Evolutionary conservation across 139 green algal species (phyloP).

Genomic region (Klebsormidium nitens): DNA sequence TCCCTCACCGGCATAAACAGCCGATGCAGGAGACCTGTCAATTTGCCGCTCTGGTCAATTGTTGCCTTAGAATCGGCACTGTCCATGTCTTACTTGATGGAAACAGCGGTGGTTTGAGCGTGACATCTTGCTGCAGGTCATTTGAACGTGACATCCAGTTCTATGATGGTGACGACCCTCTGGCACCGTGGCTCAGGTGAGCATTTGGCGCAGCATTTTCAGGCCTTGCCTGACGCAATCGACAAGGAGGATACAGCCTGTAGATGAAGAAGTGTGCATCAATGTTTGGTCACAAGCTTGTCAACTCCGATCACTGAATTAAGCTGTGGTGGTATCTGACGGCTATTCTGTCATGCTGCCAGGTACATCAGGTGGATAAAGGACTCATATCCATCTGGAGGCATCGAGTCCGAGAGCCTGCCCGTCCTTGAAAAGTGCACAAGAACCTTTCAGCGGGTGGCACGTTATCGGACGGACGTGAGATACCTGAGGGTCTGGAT

Average conservation of each 20-base stretch:
- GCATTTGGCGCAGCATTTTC: slow-evolving; percentile 7
- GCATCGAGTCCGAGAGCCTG: slow-evolving; percentile 67
- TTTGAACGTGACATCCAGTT: slow-evolving; percentile 50
- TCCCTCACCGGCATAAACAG: background rate
- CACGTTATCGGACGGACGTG: slow-evolving; percentile 68
- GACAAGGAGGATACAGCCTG: background rate
- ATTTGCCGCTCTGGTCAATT: background rate
- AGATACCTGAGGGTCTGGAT: slow-evolving; percentile 90
- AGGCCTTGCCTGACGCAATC: background rate
- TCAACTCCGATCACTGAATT: background rate
- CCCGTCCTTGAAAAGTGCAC: slow-evolving; percentile 81
- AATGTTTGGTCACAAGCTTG: background rate
- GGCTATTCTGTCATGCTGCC: slow-evolving; percentile 12
- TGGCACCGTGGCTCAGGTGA: slow-evolving; percentile 72
- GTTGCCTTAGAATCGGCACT: background rate
- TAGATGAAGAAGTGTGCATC: background rate
- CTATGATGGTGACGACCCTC: slow-evolving; percentile 68
- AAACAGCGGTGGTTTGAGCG: background rate
- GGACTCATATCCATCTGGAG: slow-evolving; percentile 55
- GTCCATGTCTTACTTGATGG: background rate
- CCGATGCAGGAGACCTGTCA: background rate
- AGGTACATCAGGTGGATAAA: slow-evolving; percentile 88
- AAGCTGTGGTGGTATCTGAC: background rate
- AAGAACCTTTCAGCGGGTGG: slow-evolving; percentile 46
- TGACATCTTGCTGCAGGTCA: slow-evolving; percentile 1